A percentile compares a stretch with the other conserved stretches of the same genome.
phyloP scores from a whole-genome alignment of 148 eudicot genomes.

The Chenopodium formosanum region DNA sequence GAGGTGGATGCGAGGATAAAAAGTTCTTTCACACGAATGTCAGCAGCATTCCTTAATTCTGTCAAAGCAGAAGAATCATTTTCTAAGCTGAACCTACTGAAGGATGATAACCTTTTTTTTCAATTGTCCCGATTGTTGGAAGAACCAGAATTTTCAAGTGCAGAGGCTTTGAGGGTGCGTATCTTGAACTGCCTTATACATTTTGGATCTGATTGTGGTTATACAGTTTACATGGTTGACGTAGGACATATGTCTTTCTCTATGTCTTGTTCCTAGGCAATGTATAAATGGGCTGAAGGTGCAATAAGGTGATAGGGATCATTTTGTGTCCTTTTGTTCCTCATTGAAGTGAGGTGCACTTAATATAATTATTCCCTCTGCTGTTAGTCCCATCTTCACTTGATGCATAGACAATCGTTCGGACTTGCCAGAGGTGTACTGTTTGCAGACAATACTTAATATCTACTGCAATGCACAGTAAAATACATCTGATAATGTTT shows the following conservation, averaged over 20 bases:
- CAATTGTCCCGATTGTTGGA: constrained; percentile 48
- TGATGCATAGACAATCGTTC: no score
- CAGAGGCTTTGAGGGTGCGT: constrained; percentile 47
- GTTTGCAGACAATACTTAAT: not conserved
- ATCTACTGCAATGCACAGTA: not conserved
- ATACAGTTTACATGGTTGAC: not conserved
- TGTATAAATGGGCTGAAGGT: no score
- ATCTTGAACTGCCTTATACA: constrained; percentile 1
- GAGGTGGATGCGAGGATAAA: constrained; percentile 47
- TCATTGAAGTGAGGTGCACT: no score
- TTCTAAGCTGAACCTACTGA: constrained; percentile 40
- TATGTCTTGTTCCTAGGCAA: not conserved
- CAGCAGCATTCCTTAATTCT: constrained; percentile 62
- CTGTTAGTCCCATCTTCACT: no score
- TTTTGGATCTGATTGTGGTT: not conserved
- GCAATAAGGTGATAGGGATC: no score
- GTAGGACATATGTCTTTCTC: not conserved
- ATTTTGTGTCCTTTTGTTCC: no score
- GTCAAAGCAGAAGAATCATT: constrained; percentile 65
- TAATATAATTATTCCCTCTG: no score
- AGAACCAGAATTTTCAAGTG: constrained; percentile 43
- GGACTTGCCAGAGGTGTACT: not conserved
- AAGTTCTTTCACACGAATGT: constrained; percentile 47
- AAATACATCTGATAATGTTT: not conserved
- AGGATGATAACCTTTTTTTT: constrained; percentile 44